These are phyloP conservation scores for Cadophora gregata DNA, from an alignment of 2,329 filamentous ascomycete species.

Conservation along the genomic window DNA sequence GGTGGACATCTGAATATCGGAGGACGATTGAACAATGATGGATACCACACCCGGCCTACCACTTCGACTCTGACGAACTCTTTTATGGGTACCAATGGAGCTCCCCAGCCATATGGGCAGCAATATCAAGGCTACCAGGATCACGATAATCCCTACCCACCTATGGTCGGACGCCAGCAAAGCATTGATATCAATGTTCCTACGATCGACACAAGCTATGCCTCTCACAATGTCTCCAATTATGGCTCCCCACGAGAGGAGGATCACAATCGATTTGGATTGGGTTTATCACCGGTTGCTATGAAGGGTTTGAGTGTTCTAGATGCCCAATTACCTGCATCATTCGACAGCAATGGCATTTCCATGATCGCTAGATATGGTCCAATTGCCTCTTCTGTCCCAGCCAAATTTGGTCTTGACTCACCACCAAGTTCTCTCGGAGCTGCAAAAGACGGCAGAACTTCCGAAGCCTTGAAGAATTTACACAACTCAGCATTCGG, in stretches of 20 bases:
- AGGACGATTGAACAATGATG: slow-evolving; percentile 70
- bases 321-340: slow-evolving; percentile 90
- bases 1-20: slow-evolving; percentile 64
- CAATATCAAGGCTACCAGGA: slow-evolving; percentile 53
- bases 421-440: slow-evolving; percentile 79
- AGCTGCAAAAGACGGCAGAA: slow-evolving; percentile 63
- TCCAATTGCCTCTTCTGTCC: slow-evolving; percentile 90
- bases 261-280: slow-evolving; percentile 62
- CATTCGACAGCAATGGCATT: slow-evolving; percentile 94
- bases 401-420: slow-evolving; percentile 88
- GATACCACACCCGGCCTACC: slow-evolving; percentile 69
- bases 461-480: slow-evolving; percentile 68
- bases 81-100: slow-evolving; percentile 66
- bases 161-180: slow-evolving; percentile 48
- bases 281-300: slow-evolving; percentile 78
- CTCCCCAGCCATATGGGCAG: slow-evolving; percentile 47
- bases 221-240: slow-evolving; percentile 59
- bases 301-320: slow-evolving; percentile 82
- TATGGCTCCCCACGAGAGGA: slow-evolving; percentile 88
- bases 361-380: slow-evolving; percentile 90
- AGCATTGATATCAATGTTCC: slow-evolving; percentile 54
- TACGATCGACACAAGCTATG: slow-evolving; percentile 61
- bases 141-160: slow-evolving; percentile 60
- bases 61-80: slow-evolving; percentile 79
- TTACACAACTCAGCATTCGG: slow-evolving; percentile 73